Conservation (phyloP, 345 rosid genomes). For the Excoecaria cochinchinensis region DNA sequence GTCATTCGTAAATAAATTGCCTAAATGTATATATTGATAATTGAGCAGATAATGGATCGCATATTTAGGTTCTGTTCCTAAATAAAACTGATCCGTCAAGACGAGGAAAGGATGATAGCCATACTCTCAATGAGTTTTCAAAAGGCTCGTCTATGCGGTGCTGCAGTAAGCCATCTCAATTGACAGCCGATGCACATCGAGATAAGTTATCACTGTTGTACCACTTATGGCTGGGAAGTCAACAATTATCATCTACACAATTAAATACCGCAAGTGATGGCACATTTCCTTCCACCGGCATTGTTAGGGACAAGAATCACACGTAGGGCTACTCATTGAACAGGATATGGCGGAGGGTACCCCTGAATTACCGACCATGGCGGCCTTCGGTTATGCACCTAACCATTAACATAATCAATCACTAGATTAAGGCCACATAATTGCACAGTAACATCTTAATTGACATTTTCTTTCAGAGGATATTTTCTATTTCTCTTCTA, state of each 20-base stretch:
- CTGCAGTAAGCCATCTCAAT: too few species aligned
- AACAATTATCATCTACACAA: not conserved
- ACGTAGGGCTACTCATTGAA: conserved; percentile 13
- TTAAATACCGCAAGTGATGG: not conserved
- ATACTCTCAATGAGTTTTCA: not conserved
- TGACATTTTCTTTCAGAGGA: not conserved
- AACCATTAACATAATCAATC: conserved; percentile 11
- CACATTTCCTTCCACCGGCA: not conserved
- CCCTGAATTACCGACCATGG: conserved; percentile 87
- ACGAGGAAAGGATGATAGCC: not conserved
- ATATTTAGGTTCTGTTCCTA: not conserved
- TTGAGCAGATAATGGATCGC: not conserved
- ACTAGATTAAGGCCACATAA: not conserved
- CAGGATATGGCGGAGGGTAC: conserved; percentile 34
- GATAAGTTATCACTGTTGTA: too few species aligned
- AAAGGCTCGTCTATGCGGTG: not conserved
- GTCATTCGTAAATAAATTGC: too few species aligned
- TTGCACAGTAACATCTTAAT: not conserved
- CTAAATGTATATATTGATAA: not conserved
- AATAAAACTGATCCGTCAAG: not conserved
- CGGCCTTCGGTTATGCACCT: conserved; percentile 71
- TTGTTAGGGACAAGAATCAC: not conserved
- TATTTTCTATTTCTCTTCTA: too few species aligned
- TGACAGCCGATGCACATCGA: not conserved
- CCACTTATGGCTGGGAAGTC: not conserved